Evolutionary conservation across 2,329 filamentous ascomycete genomes (phyloP).

Genomic region (Colletotrichum cuscutae): DNA sequence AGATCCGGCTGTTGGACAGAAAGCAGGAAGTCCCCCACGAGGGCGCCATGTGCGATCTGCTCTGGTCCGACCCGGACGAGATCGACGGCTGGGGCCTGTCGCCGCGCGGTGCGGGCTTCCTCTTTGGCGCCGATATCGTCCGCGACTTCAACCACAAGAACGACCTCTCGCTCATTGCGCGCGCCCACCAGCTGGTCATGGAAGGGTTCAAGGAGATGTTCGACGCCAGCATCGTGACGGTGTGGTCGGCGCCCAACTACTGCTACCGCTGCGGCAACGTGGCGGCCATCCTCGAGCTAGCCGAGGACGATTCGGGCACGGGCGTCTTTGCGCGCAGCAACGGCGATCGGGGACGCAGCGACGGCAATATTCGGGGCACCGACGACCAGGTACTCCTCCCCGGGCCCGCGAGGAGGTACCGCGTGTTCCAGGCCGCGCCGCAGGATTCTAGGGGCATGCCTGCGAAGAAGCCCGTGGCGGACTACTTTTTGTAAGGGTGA

Average conservation of each 20-base stretch:
- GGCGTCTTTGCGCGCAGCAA: slow-evolving; percentile 77
- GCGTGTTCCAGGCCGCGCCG: slow-evolving; percentile 95
- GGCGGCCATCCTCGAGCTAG: slow-evolving; percentile 91
- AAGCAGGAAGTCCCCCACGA: slow-evolving; percentile 99
- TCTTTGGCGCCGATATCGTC: slow-evolving; percentile 96
- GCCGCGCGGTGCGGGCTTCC: slow-evolving; percentile 92
- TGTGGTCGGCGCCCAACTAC: slow-evolving; percentile 98
- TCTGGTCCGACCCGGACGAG: slow-evolving; percentile 98
- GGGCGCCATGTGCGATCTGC: slow-evolving; percentile 97
- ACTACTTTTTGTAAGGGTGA: slow-evolving; percentile 81
- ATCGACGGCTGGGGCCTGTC: slow-evolving; percentile 97
- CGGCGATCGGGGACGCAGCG: slow-evolving; percentile 73
- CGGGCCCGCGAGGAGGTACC: slow-evolving; percentile 88
- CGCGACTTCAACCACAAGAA: slow-evolving; percentile 96
- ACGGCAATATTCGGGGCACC: slow-evolving; percentile 52
- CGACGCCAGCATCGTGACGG: slow-evolving; percentile 92
- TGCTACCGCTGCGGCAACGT: slow-evolving; percentile 97
- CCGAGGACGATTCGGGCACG: slow-evolving; percentile 83
- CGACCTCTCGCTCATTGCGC: slow-evolving; percentile 89
- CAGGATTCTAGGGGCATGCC: slow-evolving; percentile 98
- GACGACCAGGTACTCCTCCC: slow-evolving; percentile 40
- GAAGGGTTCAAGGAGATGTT: slow-evolving; percentile 99
- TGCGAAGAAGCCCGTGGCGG: slow-evolving; percentile 96
- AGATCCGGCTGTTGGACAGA: slow-evolving; percentile 92
- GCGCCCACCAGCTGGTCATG: slow-evolving; percentile 98